Conservation (phyloP, 495 filamentous ascomycete genomes). For the Beverwykella pulmonaria region DNA sequence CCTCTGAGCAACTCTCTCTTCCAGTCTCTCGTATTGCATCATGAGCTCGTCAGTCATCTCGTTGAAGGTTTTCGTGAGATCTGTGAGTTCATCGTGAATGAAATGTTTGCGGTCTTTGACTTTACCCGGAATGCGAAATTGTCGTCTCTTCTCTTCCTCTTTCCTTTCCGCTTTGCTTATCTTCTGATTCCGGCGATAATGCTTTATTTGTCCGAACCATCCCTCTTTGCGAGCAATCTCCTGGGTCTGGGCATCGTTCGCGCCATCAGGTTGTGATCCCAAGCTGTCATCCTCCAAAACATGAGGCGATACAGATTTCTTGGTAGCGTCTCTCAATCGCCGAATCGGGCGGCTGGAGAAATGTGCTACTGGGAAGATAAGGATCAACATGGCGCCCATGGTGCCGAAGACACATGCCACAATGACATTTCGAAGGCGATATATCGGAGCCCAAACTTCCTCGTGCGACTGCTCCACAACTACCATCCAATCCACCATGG, state of each 20-base stretch:
- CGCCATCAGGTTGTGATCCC: slow-evolving; percentile 33
- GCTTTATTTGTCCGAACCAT: slow-evolving; percentile 43
- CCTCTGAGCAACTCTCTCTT: slow-evolving; percentile 79
- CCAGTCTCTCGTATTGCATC: slow-evolving; percentile 79
- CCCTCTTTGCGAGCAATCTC: slow-evolving; percentile 51
- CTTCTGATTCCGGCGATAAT: slow-evolving; percentile 39
- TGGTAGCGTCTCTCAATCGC: slow-evolving; percentile 73
- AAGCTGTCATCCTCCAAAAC: slow-evolving; percentile 54
- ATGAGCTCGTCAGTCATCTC: slow-evolving; percentile 90
- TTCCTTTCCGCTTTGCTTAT: slow-evolving; percentile 44
- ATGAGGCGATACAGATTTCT: slow-evolving; percentile 70
- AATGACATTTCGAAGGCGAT: slow-evolving; percentile 71
- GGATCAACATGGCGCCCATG: slow-evolving; percentile 64
- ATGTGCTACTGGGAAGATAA: slow-evolving; percentile 77
- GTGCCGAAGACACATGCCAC: slow-evolving; percentile 85
- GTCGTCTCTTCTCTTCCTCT: slow-evolving; percentile 53
- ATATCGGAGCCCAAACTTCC: slow-evolving; percentile 77
- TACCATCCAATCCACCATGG: slow-evolving; percentile 76
- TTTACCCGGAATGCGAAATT: slow-evolving; percentile 80
- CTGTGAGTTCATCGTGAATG: slow-evolving; percentile 84
- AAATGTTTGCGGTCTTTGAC: slow-evolving; percentile 74
- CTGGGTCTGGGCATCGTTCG: slow-evolving; percentile 42
- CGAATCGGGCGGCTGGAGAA: slow-evolving; percentile 78
- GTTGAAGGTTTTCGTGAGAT: slow-evolving; percentile 85
- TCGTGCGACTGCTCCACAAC: slow-evolving; percentile 72